phyloP scores from a whole-genome alignment of 768 basidiomycete genomes.

The Pisolithus microcarpus region DNA sequence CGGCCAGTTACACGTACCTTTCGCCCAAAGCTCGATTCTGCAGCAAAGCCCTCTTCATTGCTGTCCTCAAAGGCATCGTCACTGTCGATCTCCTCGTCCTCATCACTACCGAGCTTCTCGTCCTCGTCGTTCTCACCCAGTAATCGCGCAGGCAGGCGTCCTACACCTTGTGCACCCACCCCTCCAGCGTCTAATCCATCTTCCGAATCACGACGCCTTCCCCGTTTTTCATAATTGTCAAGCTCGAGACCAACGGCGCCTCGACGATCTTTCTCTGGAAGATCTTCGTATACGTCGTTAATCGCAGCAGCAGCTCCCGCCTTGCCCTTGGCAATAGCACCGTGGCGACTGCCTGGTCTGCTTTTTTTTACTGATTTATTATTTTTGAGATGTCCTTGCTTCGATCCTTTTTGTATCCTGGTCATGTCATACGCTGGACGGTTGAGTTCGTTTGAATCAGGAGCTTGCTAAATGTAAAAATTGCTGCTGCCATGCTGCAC shows the following conservation, averaged over 20 bases:
- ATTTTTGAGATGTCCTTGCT: background rate
- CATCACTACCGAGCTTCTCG: conserved; percentile 51
- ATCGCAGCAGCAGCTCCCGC: conserved; percentile 17
- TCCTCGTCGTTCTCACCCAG: conserved; percentile 47
- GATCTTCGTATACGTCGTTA: conserved; percentile 61
- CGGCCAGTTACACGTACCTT: conserved; percentile 5
- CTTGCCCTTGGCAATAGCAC: conserved; percentile 11
- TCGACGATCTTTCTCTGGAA: conserved; percentile 41
- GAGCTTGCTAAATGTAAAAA: background rate
- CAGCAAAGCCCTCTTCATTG: conserved; percentile 73
- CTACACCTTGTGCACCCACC: conserved; percentile 21
- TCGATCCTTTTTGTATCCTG: background rate
- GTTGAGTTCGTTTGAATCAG: background rate
- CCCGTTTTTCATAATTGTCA: conserved; percentile 46
- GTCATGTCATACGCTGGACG: background rate
- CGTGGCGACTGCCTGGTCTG: background rate
- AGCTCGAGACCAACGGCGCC: conserved; percentile 47
- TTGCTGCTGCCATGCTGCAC: too few relatives aligned
- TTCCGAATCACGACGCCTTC: conserved; percentile 26
- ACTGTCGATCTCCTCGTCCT: conserved; percentile 83
- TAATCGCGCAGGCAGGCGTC: conserved; percentile 38
- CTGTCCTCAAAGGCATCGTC: conserved; percentile 80
- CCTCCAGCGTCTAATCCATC: conserved; percentile 34
- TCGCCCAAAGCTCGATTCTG: conserved; percentile 43
- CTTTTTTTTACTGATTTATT: background rate